Evolutionary conservation across 2,329 filamentous ascomycete species (phyloP).

Genomic region (Nemania serpens): DNA sequence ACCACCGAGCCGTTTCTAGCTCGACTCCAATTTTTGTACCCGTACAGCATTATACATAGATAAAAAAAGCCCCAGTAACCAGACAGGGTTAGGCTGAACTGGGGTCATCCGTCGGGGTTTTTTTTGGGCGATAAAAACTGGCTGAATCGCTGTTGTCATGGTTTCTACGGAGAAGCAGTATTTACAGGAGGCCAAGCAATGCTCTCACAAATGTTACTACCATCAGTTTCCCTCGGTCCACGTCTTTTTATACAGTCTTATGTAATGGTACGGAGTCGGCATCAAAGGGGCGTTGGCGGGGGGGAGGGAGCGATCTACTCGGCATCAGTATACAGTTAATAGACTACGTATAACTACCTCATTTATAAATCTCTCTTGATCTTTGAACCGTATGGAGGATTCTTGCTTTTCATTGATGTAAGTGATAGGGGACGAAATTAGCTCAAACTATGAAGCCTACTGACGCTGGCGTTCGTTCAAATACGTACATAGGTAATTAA

Average conservation of each 20-base stretch:
- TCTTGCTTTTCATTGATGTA: too few species aligned
- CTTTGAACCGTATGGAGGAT: not conserved
- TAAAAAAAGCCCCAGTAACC: not conserved
- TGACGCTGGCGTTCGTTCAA: too few species aligned
- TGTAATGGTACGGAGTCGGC: conserved; percentile 25
- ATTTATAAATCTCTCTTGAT: not conserved
- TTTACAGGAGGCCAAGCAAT: conserved; percentile 1
- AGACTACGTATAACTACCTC: conserved; percentile 9
- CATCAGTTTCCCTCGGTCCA: conserved; percentile 1
- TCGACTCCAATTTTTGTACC: not conserved
- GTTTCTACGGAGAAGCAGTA: not conserved
- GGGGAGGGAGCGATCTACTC: conserved; percentile 9
- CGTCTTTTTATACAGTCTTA: conserved; percentile 17
- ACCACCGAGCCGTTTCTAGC: conserved; percentile 26
- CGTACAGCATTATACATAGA: not conserved
- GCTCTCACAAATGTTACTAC: not conserved
- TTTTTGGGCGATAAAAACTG: not conserved
- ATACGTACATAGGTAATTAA: too few species aligned
- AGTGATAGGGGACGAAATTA: too few species aligned
- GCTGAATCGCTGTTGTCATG: not conserved
- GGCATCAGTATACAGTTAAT: conserved; percentile 21
- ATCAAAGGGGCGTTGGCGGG: conserved; percentile 23
- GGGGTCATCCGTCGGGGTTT: not conserved
- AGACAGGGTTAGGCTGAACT: not conserved
- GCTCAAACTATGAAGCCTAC: too few species aligned